Evolutionary conservation across 345 rosid species (phyloP).

Genomic region (Arabis alpina): DNA sequence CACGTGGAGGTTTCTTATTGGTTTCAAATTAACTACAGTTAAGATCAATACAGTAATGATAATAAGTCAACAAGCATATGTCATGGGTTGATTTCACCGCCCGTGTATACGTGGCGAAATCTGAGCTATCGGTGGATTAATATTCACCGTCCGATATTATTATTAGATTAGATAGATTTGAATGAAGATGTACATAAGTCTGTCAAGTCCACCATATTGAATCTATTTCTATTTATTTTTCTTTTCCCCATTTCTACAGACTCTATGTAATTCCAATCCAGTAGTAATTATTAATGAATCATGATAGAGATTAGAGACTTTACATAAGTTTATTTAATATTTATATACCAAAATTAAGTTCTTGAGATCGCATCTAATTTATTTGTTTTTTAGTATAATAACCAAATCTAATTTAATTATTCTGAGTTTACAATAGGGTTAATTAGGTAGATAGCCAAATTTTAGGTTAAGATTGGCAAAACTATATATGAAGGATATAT

Average conservation of each 20-base stretch:
- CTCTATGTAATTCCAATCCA: conserved; percentile 4
- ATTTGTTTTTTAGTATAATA: too few relatives aligned
- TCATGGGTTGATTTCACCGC: conserved; percentile 23
- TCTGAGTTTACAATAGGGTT: too few relatives aligned
- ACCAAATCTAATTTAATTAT: too few relatives aligned
- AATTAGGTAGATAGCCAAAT: too few relatives aligned
- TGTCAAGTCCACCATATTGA: conserved; percentile 1
- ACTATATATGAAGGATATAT: too few relatives aligned
- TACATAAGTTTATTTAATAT: neutral
- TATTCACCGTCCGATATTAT: conserved; percentile 7
- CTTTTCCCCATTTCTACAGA: neutral
- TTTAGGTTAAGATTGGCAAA: too few relatives aligned
- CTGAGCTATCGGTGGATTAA: neutral
- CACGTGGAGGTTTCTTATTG: conserved; percentile 25
- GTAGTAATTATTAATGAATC: conserved; percentile 5
- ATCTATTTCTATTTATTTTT: conserved; percentile 15
- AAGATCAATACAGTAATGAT: neutral
- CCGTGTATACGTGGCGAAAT: conserved; percentile 34
- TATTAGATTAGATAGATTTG: conserved; percentile 32
- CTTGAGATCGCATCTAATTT: neutral
- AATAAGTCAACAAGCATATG: conserved; percentile 15
- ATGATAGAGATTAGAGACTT: neutral
- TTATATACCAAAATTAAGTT: neutral
- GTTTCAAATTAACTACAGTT: neutral
- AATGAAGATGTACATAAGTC: conserved; percentile 30